Evolutionary conservation across 1,284 basidiomycete species (phyloP), one percentile per base, ranked within the genome.

Genomic region (Ustilago curta): DNA sequence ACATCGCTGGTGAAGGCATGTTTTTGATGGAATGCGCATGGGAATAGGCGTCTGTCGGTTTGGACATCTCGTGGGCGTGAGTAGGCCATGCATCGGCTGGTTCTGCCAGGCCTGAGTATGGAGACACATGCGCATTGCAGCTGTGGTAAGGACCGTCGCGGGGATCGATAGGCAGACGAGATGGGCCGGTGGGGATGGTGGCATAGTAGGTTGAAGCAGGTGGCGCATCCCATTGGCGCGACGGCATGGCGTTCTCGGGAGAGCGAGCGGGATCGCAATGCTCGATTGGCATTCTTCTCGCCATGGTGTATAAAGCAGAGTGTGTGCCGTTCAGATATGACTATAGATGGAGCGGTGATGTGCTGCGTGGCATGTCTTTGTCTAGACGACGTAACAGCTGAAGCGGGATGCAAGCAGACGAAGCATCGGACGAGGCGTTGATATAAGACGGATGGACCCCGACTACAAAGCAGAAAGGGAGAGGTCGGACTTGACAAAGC

Each of bases 151-250:
- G 14, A 18, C 39, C 40, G n/a, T 56, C 35, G 18, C 45, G 58
- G 44, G 54, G 49, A 31, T 60, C 54, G 45, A 39, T 51, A 18
- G 68, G 49, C 11, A 65, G 52, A 11, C 55, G 61, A 8, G 68
- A 70, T 40, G 62, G 62, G 11, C 62, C 68, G 14, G 68, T 58
- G 23, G 58, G 54, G 11, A 35, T 45, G 19, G 48, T 18, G 23
- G 57, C 21, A 3, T 47, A 40, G 27, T 64, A 37, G 2, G 40
- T 52, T 6, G 61, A 55, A 19, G 58, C 44, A 21, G 37, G 21
- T 19, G 61, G 27, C 19, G 43, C 35, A 14, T 35, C 44, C 58
- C 53, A 61, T 49, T 42, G 57, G 23, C 23, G 2, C 2, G 32
- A 27, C 14, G 45, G 25, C 25, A 19, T 11, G 0, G 52, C 44